A percentile compares a stretch with the other conserved stretches of the same genome.
Evolutionary conservation across 352 stramenopile species (phyloP).

Genomic region (Phytophthora fragariae): DNA sequence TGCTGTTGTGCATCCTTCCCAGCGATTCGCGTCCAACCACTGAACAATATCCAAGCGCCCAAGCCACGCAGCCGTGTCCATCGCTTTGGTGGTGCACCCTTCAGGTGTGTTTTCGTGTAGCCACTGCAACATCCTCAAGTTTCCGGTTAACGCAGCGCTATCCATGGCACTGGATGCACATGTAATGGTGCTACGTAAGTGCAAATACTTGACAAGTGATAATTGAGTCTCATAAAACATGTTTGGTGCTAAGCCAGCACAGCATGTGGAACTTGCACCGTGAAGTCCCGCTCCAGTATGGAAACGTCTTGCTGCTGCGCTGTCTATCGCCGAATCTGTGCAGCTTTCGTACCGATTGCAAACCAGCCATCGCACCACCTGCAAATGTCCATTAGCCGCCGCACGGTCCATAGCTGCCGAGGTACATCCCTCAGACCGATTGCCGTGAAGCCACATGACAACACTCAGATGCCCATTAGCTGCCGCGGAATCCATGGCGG

Average conservation of each 20-base stretch:
- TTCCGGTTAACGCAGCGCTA: constrained; percentile 1
- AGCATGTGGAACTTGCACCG: background rate
- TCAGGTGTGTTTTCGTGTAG: constrained; percentile 1
- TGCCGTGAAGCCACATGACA: background rate
- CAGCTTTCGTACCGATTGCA: background rate
- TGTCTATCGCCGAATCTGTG: background rate
- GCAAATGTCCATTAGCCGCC: constrained; percentile 1
- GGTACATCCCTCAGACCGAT: constrained; percentile 4
- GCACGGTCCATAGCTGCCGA: background rate
- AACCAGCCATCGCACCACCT: background rate
- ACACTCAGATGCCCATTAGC: background rate
- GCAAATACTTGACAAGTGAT: background rate
- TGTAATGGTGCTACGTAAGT: background rate
- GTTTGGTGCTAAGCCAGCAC: background rate
- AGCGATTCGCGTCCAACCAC: background rate
- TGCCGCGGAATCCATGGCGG: background rate
- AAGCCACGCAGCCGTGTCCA: background rate
- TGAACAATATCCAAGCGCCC: constrained; percentile 8
- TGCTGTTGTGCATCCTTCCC: background rate
- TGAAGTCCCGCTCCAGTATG: background rate
- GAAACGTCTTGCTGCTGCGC: background rate
- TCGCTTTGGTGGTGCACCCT: background rate
- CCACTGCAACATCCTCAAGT: constrained; percentile 3
- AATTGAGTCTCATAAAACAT: background rate
- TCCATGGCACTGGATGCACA: background rate